Base-by-base conservation (phyloP, 352 stramenopile genomes). In the Elongisporangium anandrum region DNA sequence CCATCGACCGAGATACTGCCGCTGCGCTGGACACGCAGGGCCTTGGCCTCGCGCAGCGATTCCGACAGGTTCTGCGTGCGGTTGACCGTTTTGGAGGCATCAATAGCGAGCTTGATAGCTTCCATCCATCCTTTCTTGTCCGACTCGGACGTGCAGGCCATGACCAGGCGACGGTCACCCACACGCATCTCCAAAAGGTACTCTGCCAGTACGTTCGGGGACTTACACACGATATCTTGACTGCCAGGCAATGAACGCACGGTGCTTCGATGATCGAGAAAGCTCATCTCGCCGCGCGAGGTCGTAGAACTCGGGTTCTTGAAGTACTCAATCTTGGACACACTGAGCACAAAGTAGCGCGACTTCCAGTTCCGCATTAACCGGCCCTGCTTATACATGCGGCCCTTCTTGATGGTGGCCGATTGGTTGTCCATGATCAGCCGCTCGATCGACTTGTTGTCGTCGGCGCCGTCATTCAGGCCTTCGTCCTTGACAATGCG, bases 41-140 rank as follows among this genome's bases (percentile, higher is more conserved):
- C 70, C 45, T 81, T 81, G 22, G 70, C 71, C 54, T 86, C 66
- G 1, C 70, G 70, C 22, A 89, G 60, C 26, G 80, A 88, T 23
- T 89, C 70, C 16, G 65, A 68, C 15, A 68, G 65, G 51, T 60
- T 84, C 16, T 87, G 76, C 24, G 79, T 90, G 24, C 77, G 74
- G 50, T 85, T 86, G 20, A 94, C 84, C 23, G 85, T 94, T 61
- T 92, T 90, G 0, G 82, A 92, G 10, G 85, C 85, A 56, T 94
- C 85, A 38, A 94, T 90, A 21, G 82, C 85, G 17, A 94, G 65
- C 64, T 94, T 94, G 54, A 94, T 66, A 1, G 85, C 85, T 65
- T 94, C 85, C 79, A 94, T 92, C 85, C 85, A 94, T 12, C 74
- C 73, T 54, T 92, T 92, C 66, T 92, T 92, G 63, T 94, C 85